Conservation (phyloP, 2,329 filamentous ascomycete species). For the Penicillium sp. region DNA sequence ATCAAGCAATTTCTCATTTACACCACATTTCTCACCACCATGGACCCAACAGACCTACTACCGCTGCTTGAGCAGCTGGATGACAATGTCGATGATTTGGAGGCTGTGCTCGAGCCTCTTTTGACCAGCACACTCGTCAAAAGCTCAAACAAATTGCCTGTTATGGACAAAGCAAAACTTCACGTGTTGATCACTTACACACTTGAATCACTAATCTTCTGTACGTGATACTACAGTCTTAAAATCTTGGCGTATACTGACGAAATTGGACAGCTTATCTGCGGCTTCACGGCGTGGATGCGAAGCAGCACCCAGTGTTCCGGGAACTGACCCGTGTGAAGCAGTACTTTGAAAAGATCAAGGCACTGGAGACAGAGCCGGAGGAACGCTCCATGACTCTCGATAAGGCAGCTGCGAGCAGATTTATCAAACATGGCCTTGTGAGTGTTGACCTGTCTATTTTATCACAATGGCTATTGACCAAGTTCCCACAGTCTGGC, state of each 20-base stretch:
- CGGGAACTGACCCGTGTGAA: constrained; percentile 80
- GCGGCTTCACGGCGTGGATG: constrained; percentile 72
- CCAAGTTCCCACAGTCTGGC: constrained; percentile 33
- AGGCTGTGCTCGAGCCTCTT: constrained; percentile 71
- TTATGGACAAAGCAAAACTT: constrained; percentile 94
- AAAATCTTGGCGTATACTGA: constrained; percentile 2
- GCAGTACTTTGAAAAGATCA: constrained; percentile 92
- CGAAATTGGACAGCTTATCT: constrained; percentile 59
- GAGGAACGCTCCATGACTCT: constrained; percentile 57
- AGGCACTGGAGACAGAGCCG: constrained; percentile 65
- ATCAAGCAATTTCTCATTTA: constrained; percentile 9
- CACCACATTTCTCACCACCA: constrained; percentile 25
- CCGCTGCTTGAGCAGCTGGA: constrained; percentile 72
- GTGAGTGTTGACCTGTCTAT: constrained; percentile 44
- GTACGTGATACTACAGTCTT: constrained; percentile 46
- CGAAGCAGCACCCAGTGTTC: constrained; percentile 82
- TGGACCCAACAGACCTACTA: constrained; percentile 59
- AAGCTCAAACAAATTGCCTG: constrained; percentile 72
- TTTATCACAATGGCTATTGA: neutral
- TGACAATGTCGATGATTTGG: constrained; percentile 73
- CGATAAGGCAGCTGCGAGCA: constrained; percentile 72
- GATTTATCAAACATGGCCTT: constrained; percentile 79
- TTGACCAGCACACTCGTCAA: constrained; percentile 62
- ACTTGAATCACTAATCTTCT: constrained; percentile 86
- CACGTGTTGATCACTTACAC: constrained; percentile 85